Conservation (phyloP, 1,284 basidiomycete species). For the Athelia psychrophila region DNA sequence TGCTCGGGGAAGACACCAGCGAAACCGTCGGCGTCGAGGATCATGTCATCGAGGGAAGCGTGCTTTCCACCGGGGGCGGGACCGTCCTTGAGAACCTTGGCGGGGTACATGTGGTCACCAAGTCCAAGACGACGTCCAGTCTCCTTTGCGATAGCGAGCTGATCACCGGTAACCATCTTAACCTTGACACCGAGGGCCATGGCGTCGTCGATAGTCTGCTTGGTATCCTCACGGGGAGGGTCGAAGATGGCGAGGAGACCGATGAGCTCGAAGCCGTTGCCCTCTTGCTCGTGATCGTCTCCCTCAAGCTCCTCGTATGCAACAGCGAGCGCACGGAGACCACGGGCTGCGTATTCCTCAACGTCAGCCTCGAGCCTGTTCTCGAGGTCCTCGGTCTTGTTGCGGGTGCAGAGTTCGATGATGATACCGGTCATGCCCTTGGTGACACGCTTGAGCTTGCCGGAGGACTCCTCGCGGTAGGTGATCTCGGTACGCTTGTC, state of each 20-base stretch:
- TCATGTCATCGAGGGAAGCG: slow-evolving; percentile 88
- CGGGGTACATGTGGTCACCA: slow-evolving; percentile 96
- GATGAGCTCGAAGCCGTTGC: slow-evolving; percentile 96
- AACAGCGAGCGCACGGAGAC: slow-evolving; percentile 97
- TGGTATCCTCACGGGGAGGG: slow-evolving; percentile 96
- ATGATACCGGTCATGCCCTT: slow-evolving; percentile 99
- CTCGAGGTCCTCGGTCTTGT: slow-evolving; percentile 93
- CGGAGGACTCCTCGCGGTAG: slow-evolving; percentile 90
- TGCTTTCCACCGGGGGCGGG: slow-evolving; percentile 80
- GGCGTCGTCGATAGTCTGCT: slow-evolving; percentile 98
- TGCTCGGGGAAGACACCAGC: slow-evolving; percentile 97
- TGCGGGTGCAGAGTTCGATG: slow-evolving; percentile 93
- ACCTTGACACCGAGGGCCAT: slow-evolving; percentile 95
- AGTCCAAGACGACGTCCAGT: slow-evolving; percentile 94
- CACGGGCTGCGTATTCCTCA: slow-evolving; percentile 92
- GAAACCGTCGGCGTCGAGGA: slow-evolving; percentile 89
- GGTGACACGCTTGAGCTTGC: slow-evolving; percentile 96
- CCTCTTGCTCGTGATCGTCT: slow-evolving; percentile 77
- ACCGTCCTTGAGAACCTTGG: slow-evolving; percentile 93
- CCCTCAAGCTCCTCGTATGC: slow-evolving; percentile 93
- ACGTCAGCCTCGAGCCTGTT: slow-evolving; percentile 92
- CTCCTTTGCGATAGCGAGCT: slow-evolving; percentile 99
- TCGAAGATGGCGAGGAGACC: slow-evolving; percentile 98
- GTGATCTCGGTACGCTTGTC: slow-evolving; percentile 99
- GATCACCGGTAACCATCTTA: slow-evolving; percentile 99